Evolutionary conservation across 2,329 filamentous ascomycete species (phyloP).

Genomic region (Exophiala dermatitidis): DNA sequence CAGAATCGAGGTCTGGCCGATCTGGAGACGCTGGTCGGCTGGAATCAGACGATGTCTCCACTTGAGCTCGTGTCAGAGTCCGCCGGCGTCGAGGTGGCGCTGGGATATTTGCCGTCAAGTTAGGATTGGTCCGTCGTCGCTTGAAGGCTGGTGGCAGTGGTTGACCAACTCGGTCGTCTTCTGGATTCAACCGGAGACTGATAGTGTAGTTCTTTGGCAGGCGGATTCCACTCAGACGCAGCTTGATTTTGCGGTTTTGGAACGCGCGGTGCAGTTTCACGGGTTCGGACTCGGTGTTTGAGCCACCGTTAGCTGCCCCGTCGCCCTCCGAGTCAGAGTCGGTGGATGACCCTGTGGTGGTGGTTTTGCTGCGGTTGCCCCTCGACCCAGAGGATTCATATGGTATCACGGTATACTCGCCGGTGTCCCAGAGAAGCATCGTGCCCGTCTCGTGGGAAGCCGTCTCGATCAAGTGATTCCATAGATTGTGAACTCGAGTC

Average conservation of each 20-base stretch:
- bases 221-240: constrained; percentile 49
- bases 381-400: constrained; percentile 30
- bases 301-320: not conserved
- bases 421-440: constrained; percentile 57
- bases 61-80: not conserved
- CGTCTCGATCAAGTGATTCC: constrained; percentile 57
- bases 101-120: not conserved
- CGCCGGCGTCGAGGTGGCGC: constrained; percentile 18
- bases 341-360: not conserved
- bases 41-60: constrained; percentile 7
- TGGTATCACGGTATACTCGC: constrained; percentile 50
- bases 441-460: constrained; percentile 50
- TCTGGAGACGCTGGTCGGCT: constrained; percentile 1
- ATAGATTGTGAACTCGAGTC: constrained; percentile 55
- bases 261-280: constrained; percentile 49
- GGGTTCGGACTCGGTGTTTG: constrained; percentile 29
- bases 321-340: constrained; percentile 29
- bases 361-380: constrained; percentile 13
- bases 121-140: constrained; percentile 17
- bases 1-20: not conserved
- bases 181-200: constrained; percentile 46
- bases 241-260: constrained; percentile 48
- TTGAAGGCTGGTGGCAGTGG: constrained; percentile 26
- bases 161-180: constrained; percentile 36
- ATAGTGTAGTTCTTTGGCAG: constrained; percentile 50